A percentile compares a stretch with the other conserved stretches of the same genome.
Evolutionary conservation across 2,329 filamentous ascomycete species (phyloP).

Genomic region (Epichloe bromicola): DNA sequence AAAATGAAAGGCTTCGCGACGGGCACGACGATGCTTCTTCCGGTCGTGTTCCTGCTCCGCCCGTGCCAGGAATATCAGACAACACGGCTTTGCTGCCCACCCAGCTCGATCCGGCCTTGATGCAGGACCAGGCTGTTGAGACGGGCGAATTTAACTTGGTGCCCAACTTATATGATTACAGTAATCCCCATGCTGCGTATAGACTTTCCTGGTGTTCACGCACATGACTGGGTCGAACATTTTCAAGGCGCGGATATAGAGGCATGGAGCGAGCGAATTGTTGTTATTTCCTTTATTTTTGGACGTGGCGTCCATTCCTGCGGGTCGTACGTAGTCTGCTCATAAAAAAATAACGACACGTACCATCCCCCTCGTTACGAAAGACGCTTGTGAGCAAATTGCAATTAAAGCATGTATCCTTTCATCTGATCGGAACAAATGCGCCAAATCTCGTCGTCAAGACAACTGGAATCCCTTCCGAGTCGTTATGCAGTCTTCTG

Average conservation of each 20-base stretch:
- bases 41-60: no score
- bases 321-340: not conserved
- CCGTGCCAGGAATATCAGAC: no score
- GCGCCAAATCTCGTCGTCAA: conserved; percentile 13
- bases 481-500: conserved; percentile 26
- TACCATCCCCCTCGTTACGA: not conserved
- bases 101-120: not conserved
- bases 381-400: not conserved
- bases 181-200: not conserved
- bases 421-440: conserved; percentile 4
- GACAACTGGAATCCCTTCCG: not conserved
- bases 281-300: not conserved
- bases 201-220: not conserved
- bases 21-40: not conserved
- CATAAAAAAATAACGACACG: not conserved
- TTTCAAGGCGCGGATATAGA: not conserved
- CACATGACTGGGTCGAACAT: not conserved
- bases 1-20: conserved; percentile 25
- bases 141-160: not conserved
- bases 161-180: not conserved
- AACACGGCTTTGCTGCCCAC: not conserved
- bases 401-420: not conserved
- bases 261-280: no score
- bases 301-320: not conserved
- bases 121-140: not conserved